These are phyloP conservation scores for Ambrosia artemisiifolia DNA, from an alignment of 129 eudicot genomes.

Conservation along the genomic window DNA sequence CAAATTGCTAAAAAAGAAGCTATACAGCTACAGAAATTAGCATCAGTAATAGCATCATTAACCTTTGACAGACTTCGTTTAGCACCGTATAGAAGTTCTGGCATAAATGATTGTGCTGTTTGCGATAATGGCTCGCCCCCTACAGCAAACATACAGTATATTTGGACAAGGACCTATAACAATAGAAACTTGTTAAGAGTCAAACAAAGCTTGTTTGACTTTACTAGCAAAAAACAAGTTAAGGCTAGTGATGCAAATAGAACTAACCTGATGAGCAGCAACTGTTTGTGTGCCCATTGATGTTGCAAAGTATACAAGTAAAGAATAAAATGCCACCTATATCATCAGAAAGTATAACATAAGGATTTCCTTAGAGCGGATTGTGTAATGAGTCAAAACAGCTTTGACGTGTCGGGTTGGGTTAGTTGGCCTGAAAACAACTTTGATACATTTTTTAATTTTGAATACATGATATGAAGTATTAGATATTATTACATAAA, in stretches of 20 bases:
- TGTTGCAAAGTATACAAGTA: slow-evolving; percentile 80
- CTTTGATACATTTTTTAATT: background rate
- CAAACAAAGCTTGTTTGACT: background rate
- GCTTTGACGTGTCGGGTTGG: background rate
- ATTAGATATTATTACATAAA: background rate
- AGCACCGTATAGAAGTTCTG: slow-evolving; percentile 81
- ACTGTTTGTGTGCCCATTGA: slow-evolving; percentile 76
- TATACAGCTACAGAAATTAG: background rate
- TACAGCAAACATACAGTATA: slow-evolving; percentile 68
- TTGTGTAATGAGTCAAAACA: background rate
- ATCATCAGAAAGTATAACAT: slow-evolving; percentile 11
- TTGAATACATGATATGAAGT: background rate
- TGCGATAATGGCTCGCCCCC: slow-evolving; percentile 94
- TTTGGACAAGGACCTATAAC: slow-evolving; percentile 78
- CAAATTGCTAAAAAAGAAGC: background rate
- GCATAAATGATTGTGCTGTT: slow-evolving; percentile 98
- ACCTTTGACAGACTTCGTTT: slow-evolving; percentile 71
- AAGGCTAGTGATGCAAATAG: slow-evolving; percentile 5
- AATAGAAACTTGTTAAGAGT: slow-evolving; percentile 8
- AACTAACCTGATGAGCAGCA: slow-evolving; percentile 94
- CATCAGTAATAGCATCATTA: background rate
- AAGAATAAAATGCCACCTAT: slow-evolving; percentile 84
- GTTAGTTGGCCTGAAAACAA: background rate
- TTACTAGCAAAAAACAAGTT: slow-evolving; percentile 5
- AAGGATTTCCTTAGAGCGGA: background rate